Conservation (phyloP, 768 basidiomycete species). For the Hypholoma fasciculare region DNA sequence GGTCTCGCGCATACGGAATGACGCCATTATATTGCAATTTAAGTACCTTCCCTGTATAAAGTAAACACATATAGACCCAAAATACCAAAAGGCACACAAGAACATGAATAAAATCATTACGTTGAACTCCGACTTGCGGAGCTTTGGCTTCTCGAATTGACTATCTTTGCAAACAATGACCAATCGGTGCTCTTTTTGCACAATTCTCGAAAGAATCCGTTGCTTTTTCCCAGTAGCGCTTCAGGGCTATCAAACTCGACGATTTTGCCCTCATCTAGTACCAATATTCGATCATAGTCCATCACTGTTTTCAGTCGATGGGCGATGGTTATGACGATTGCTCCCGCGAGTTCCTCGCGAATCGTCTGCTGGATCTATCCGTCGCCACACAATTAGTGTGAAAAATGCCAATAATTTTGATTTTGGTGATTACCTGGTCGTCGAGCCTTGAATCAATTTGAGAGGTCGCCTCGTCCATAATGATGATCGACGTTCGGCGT, state of each 20-base stretch:
- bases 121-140: slow-evolving; percentile 11
- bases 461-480: slow-evolving; percentile 80
- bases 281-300: slow-evolving; percentile 72
- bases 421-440: slow-evolving; percentile 49
- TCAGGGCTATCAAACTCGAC: slow-evolving; percentile 75
- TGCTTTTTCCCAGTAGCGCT: slow-evolving; percentile 49
- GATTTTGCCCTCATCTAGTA: slow-evolving; percentile 71
- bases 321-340: slow-evolving; percentile 83
- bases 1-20: no score
- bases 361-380: slow-evolving; percentile 70
- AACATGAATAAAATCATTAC: background rate
- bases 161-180: slow-evolving; percentile 33
- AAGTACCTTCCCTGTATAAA: background rate
- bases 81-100: background rate
- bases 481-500: slow-evolving; percentile 62
- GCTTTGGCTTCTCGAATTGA: slow-evolving; percentile 5
- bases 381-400: background rate
- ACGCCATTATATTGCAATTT: no score
- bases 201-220: slow-evolving; percentile 68
- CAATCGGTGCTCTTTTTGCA: slow-evolving; percentile 63
- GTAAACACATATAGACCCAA: background rate
- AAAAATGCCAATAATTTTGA: no score
- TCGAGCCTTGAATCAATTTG: slow-evolving; percentile 73
- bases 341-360: slow-evolving; percentile 65
- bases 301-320: slow-evolving; percentile 78